Base-by-base conservation (phyloP, 352 stramenopile species). In the Phytophthora cryptogea region DNA sequence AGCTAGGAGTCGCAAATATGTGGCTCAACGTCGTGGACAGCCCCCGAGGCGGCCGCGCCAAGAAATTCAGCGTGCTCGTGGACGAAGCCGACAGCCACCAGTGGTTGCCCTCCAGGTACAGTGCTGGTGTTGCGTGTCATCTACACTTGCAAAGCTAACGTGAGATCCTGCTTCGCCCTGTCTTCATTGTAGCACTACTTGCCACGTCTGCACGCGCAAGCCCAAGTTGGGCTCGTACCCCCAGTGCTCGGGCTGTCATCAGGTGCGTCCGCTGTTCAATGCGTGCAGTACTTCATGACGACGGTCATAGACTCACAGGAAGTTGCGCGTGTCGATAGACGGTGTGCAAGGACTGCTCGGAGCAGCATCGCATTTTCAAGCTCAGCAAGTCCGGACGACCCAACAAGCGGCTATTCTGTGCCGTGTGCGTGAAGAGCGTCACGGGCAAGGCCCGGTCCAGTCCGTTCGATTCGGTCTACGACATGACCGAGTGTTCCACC, bases 341-440 rank as follows among this genome's bases (percentile, higher is more conserved):
- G 33, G 63, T 73, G 8, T 83, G 74, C 53, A 74, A 72, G 56
- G 54, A 65, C 17, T 83, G 74, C 54, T 72, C 69, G 5, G 42
- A 61, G 10, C 47, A 68, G 30, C 54, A 69, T 9, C 40, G 54
- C 46, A 63, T 74, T 36, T 79, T 76, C 64, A 33, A 60, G 52
- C 49, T 79, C 5, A 55, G 58, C 33, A 66, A 61, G 51, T 61
- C 58, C 8, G 14, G 59, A 36, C 48, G 31, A 45, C 32, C 59
- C 9, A 70, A 66, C 28, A 66, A 68, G 16, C 49, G 57, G 1
- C 33, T 72, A 11, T 80, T 80, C 37, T 80, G 72, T 27, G 50
- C 43, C 1, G 16, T 69, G 36, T 82, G 72, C 26, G 40, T 82
- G 37, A 63, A 68, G 37, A 64, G 46, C 27, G 68, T 63, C 26